Evolutionary conservation across 805 yeast genomes (phyloP).

Genomic region (Pichia exigua): DNA sequence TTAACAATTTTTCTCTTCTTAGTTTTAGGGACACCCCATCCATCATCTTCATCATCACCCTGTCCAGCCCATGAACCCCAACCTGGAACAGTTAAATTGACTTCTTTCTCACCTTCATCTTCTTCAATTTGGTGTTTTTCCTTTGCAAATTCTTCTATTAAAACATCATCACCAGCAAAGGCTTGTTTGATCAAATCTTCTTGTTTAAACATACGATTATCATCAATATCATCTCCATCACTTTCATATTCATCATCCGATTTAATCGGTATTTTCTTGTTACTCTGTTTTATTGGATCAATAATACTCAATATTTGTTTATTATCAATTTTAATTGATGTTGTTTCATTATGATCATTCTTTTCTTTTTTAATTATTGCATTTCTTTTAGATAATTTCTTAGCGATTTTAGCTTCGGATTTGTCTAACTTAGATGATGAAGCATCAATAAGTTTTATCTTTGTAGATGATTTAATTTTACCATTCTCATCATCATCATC

Average conservation of each 20-base stretch:
- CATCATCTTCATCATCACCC: constrained; percentile 19
- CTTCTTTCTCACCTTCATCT: constrained; percentile 77
- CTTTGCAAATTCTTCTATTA: constrained; percentile 56
- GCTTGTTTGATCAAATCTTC: constrained; percentile 81
- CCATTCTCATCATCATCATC: constrained; percentile 10
- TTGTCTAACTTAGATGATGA: constrained; percentile 44
- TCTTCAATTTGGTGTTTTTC: constrained; percentile 62
- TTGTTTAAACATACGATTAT: constrained; percentile 58
- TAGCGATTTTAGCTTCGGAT: constrained; percentile 36
- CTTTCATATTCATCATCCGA: constrained; percentile 32
- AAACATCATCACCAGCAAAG: constrained; percentile 96
- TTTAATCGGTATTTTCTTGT: constrained; percentile 1
- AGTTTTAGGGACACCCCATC: constrained; percentile 20
- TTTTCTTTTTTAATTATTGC: constrained; percentile 29
- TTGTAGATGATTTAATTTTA: constrained; percentile 33
- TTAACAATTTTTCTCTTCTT: constrained; percentile 59
- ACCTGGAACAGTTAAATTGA: constrained; percentile 84
- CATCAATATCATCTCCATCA: constrained; percentile 38
- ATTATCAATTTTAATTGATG: constrained; percentile 37
- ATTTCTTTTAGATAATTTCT: constrained; percentile 19
- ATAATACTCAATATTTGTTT: constrained; percentile 47
- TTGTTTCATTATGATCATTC: constrained; percentile 21
- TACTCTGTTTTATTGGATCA: constrained; percentile 31
- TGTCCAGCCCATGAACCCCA: constrained; percentile 98
- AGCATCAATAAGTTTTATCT: constrained; percentile 40